Conservation (phyloP, 345 rosid genomes). For the Garcia nutans region DNA sequence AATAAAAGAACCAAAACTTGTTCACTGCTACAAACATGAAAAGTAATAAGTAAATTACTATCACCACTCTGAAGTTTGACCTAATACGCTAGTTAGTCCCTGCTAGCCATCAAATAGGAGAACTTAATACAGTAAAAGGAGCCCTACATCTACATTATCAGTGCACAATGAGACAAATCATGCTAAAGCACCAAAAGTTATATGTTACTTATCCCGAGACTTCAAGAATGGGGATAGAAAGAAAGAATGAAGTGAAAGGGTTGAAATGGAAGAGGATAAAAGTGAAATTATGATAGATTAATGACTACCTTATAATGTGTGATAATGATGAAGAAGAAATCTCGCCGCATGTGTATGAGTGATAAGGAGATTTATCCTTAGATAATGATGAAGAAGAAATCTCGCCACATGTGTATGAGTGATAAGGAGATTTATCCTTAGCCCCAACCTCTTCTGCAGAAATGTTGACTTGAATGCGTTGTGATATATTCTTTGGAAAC, state of each 20-base stretch:
- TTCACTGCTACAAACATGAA: background rate
- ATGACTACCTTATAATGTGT: conserved; percentile 71
- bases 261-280: background rate
- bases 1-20: background rate
- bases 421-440: conserved; percentile 79
- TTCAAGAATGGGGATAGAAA: background rate
- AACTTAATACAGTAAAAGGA: background rate
- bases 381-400: conserved; percentile 66
- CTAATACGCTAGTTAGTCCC: too few relatives aligned
- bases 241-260: background rate
- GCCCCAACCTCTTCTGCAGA: conserved; percentile 89
- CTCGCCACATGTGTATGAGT: conserved; percentile 59
- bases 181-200: background rate
- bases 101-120: background rate
- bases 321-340: conserved; percentile 68
- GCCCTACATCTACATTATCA: background rate
- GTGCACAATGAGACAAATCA: conserved; percentile 2
- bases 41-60: background rate
- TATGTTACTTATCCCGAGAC: background rate
- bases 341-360: conserved; percentile 59
- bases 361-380: conserved; percentile 79
- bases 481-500: conserved; percentile 55
- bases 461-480: conserved; percentile 60
- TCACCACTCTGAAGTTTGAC: too few relatives aligned
- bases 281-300: background rate